Evolutionary conservation across 2,329 filamentous ascomycete species (phyloP), one percentile per base, ranked within the genome.

Genomic region (Dactylellina haptotyla): DNA sequence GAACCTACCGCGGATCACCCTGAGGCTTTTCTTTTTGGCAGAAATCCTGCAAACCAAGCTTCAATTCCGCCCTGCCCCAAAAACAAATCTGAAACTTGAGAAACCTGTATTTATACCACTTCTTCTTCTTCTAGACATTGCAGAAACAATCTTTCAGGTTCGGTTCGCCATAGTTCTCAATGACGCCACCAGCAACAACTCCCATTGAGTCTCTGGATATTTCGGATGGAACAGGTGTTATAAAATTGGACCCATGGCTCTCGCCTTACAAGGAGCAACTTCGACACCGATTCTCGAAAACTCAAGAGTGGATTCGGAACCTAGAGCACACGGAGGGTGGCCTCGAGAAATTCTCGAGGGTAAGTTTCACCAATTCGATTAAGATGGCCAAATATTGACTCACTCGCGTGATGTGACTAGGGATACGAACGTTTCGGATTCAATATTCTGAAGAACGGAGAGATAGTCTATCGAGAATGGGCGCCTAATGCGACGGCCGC

Each of bases 391-490:
- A 48, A 39, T 41, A 23, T 18, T 56, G n/a, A 23, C 37, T 41
- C 28, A 43, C n/a, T n/a, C n/a, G n/a, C n/a, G n/a, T n/a, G n/a
- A n/a, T n/a, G 30, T 58, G 54, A 61, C 16, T 76, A 96, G 92
- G 94, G 95, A 46, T 90, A 88, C 75, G 92, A 98, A 79, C 89
- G 86, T 75, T 97, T 91, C 79, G 95, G 95, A 64, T 87, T 99
- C 82, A 92, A 91, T 77, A 89, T 95, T 72, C 86, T 89, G 79
- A 84, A 87, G 61, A 88, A 96, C 78, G 92, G 92, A 80, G 93
- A 93, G 81, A 92, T 99, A 76, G 84, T 86, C 67, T 99, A 99
- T 82, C 87, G 92, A 77, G 95, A 99, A 85, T 99, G 95, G 95
- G 95, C 95, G 0, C 93, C 95, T 25, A 96, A 93, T 83, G 94